Evolutionary conservation across 805 yeast species (phyloP), one percentile per base, ranked within the genome.

Genomic region (Myxozyma lipomycoides): DNA sequence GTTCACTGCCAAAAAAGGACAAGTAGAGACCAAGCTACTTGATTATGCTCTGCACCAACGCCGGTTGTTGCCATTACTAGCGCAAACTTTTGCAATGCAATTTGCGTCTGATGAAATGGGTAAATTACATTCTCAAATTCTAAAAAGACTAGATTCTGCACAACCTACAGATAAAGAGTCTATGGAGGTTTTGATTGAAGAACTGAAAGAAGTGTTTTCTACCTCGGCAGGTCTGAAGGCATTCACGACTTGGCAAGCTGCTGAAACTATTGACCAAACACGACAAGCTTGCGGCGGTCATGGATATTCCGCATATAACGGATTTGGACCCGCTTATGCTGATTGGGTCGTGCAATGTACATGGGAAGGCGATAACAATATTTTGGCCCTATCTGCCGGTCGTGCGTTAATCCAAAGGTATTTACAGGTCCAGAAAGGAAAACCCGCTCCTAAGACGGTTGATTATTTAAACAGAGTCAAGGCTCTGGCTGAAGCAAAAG

Each of bases 281-380:
- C 79, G 97, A 71, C 97, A 90, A 70, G 77, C 95, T 1, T 89
- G 96, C 70, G 96, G 97, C 67, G 97, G 97, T 28, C 96, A 86
- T 69, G 97, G 97, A 37, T 90, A 90, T 71, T 87, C 95, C 22
- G 81, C 89, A n/a, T 90, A 90, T 70, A 81, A 87, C 58, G 95
- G 90, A 1, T 86, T 90, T 66, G 96, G 95, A 37, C 86, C 84
- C 66, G 89, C 89, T 10, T 87, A 81, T 73, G 78, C 78, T 56
- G 97, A 90, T 68, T 91, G 95, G 87, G 96, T 86, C n/a, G 96
- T 90, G 37, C 96, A 90, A 72, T 89, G 96, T 70, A 90, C 97
- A 18, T 90, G 97, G 97, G 97, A 90, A 73, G 97, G 97, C 69
- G 97, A 90, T 69, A 90, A 90, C 73, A 89, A 82, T 63, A 84